Evolutionary conservation across 352 stramenopile genomes (phyloP).

Genomic region (Globisporangium parvum): DNA sequence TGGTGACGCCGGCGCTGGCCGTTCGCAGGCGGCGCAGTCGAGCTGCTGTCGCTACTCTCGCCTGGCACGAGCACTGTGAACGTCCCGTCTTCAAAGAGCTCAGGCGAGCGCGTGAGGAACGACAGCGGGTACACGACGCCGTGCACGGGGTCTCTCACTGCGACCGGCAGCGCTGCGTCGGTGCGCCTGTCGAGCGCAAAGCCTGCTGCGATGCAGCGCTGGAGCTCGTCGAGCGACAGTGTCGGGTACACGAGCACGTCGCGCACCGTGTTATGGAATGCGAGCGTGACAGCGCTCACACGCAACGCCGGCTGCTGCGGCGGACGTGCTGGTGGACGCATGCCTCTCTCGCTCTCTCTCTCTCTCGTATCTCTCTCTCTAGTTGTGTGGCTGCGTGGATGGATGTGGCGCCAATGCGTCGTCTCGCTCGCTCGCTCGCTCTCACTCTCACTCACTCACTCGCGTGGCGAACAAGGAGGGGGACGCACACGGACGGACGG

Average conservation of each 20-base stretch:
- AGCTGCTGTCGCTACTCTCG: conserved; percentile 9
- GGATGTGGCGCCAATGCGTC: neutral
- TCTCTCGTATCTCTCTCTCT: neutral
- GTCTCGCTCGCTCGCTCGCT: too few species aligned
- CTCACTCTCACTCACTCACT: too few species aligned
- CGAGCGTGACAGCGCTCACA: conserved; percentile 39
- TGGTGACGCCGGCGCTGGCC: conserved; percentile 1
- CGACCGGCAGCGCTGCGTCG: conserved; percentile 9
- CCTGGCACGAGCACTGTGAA: conserved; percentile 37
- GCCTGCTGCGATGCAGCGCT: conserved; percentile 36
- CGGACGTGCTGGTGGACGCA: conserved; percentile 2
- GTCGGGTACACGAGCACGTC: conserved; percentile 36
- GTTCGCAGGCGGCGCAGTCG: neutral
- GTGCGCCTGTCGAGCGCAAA: conserved; percentile 21
- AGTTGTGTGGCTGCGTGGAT: neutral
- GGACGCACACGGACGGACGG: too few species aligned
- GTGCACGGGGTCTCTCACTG: conserved; percentile 21
- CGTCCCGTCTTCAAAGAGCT: conserved; percentile 39
- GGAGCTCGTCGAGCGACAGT: conserved; percentile 39
- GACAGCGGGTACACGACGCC: conserved; percentile 66
- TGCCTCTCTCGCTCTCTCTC: neutral
- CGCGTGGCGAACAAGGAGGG: too few species aligned
- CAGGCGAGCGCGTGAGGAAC: conserved; percentile 44
- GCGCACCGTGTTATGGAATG: conserved; percentile 19
- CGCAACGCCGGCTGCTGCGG: neutral